Conservation (phyloP, 2,329 filamentous ascomycete genomes). For the Diplodia intermedia region DNA sequence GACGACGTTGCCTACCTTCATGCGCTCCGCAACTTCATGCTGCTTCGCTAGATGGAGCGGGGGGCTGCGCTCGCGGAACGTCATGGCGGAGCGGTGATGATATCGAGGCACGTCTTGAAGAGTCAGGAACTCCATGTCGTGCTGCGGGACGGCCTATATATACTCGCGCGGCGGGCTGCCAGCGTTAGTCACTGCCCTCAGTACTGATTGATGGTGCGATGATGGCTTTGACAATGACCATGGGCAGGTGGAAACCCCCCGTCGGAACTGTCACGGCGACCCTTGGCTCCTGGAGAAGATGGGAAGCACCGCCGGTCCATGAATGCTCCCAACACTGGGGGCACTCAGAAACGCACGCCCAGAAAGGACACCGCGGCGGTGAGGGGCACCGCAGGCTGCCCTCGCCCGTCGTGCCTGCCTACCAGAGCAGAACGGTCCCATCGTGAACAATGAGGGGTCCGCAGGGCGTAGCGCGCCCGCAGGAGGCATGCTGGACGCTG, state of each 20-base stretch:
- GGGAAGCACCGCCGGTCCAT: too few species aligned
- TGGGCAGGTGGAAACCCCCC: not conserved
- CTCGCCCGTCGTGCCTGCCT: not conserved
- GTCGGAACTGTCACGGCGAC: too few species aligned
- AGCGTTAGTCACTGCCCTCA: not conserved
- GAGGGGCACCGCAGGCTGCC: too few species aligned
- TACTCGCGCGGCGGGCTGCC: not conserved
- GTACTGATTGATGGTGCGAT: not conserved
- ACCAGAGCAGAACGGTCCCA: not conserved
- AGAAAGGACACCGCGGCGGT: too few species aligned
- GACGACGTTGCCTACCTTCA: conserved; percentile 16
- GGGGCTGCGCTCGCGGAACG: not conserved
- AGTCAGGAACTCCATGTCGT: conserved; percentile 48
- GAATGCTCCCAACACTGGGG: not conserved
- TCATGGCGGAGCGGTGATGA: conserved; percentile 22
- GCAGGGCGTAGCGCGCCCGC: too few species aligned
- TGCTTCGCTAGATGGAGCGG: not conserved
- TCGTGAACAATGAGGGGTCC: not conserved
- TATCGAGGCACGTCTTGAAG: conserved; percentile 46
- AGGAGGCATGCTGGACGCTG: too few species aligned
- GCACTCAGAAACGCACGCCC: too few species aligned
- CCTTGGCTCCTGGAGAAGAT: not conserved
- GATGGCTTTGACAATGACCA: not conserved
- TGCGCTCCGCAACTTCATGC: conserved; percentile 13
- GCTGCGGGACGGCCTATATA: not conserved